phyloP scores from a whole-genome alignment of 306 rosid species.

The Cucumis cinereus region DNA sequence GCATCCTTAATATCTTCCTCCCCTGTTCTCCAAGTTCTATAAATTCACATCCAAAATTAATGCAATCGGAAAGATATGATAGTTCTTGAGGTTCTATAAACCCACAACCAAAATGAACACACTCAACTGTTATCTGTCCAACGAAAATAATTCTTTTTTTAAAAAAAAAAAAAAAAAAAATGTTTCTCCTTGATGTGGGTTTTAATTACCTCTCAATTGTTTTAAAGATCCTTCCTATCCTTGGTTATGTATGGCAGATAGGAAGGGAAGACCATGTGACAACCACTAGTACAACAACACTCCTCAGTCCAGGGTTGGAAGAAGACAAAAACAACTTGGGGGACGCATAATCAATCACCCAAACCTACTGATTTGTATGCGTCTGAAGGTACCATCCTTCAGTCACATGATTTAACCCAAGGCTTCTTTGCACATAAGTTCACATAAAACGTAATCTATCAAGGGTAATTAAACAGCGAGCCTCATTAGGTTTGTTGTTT shows the following conservation, averaged over 20 bases:
- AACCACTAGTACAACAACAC: background rate
- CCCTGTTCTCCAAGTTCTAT: background rate
- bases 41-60: background rate
- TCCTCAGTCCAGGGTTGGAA: background rate
- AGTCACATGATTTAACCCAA: background rate
- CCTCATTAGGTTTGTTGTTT: too few species aligned
- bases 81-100: background rate
- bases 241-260: background rate
- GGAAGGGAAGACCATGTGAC: background rate
- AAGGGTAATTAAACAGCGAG: too few species aligned
- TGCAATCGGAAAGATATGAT: background rate
- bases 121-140: too few species aligned
- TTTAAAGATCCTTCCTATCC: background rate
- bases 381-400: background rate
- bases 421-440: background rate
- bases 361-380: background rate
- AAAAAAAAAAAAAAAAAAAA: too few species aligned
- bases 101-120: background rate
- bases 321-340: background rate
- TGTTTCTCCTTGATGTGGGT: background rate
- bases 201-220: background rate
- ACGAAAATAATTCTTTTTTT: too few species aligned
- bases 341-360: background rate
- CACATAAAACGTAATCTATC: too few species aligned
- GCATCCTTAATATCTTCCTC: too few species aligned